Percentiles rank a stretch among this genome's conserved stretches.
Evolutionary conservation across 1,139 yeast species (phyloP).

Genomic region (Candida neerlandica): DNA sequence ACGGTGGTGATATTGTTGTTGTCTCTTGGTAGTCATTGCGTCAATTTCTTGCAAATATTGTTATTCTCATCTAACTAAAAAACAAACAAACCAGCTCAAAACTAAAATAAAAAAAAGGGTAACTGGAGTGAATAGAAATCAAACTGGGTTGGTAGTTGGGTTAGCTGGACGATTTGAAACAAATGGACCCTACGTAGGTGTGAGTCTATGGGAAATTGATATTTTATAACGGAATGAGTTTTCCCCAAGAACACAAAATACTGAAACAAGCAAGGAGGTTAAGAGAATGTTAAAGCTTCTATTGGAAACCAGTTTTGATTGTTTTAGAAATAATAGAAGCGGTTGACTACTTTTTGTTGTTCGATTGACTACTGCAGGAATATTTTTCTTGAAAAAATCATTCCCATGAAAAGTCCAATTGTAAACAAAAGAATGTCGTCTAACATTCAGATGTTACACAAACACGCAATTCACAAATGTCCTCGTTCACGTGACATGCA

Average conservation of each 20-base stretch:
- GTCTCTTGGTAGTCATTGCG: not conserved
- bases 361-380: not conserved
- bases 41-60: not conserved
- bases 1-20: not conserved
- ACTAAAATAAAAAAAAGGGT: not conserved
- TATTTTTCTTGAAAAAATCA: not conserved
- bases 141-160: not conserved
- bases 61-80: not conserved
- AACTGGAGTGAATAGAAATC: not conserved
- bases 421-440: not conserved
- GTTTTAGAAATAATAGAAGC: not conserved
- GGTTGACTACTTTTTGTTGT: not conserved
- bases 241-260: not conserved
- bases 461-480: not conserved
- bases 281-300: not conserved
- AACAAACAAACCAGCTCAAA: not conserved
- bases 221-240: not conserved
- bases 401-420: slow-evolving; percentile 1
- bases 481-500: not conserved
- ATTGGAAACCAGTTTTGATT: not conserved
- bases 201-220: not conserved
- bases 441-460: slow-evolving; percentile 1
- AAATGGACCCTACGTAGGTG: not conserved
- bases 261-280: not conserved
- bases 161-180: not conserved